These are phyloP conservation scores for Crepidotus variabilis DNA, from an alignment of 768 basidiomycete species.

Conservation along the genomic window DNA sequence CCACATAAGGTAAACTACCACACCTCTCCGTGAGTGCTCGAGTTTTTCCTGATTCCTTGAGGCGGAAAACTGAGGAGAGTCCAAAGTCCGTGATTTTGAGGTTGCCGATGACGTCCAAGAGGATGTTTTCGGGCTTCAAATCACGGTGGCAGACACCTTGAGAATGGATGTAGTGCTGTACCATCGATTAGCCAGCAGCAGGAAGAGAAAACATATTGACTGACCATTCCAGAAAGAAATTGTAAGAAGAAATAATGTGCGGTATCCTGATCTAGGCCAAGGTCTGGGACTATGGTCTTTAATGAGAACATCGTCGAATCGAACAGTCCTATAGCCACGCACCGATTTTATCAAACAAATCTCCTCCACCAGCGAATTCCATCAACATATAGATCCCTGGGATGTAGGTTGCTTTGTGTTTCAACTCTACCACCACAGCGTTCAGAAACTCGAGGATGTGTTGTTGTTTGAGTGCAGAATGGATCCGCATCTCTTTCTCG, in stretches of 20 bases:
- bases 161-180: slow-evolving; percentile 75
- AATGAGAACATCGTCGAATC: neutral
- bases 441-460: slow-evolving; percentile 85
- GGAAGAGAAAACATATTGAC: slow-evolving; percentile 18
- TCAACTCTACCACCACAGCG: slow-evolving; percentile 68
- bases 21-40: slow-evolving; percentile 77
- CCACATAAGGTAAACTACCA: slow-evolving; percentile 92
- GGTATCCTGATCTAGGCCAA: slow-evolving; percentile 81
- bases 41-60: slow-evolving; percentile 77
- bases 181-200: neutral
- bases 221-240: slow-evolving; percentile 76
- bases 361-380: slow-evolving; percentile 90
- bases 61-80: slow-evolving; percentile 82
- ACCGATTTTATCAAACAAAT: slow-evolving; percentile 99
- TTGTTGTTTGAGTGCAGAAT: slow-evolving; percentile 70
- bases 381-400: slow-evolving; percentile 91
- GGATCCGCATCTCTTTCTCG: slow-evolving; percentile 91
- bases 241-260: slow-evolving; percentile 92
- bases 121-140: slow-evolving; percentile 93
- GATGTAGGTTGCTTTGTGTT: slow-evolving; percentile 51
- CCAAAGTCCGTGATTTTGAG: slow-evolving; percentile 98
- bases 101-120: slow-evolving; percentile 77
- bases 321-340: slow-evolving; percentile 18
- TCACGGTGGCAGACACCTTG: slow-evolving; percentile 96
- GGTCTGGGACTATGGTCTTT: slow-evolving; percentile 68